Conservation (phyloP, 2,329 filamentous ascomycete species). For the Gaeumannomyces sp. region DNA sequence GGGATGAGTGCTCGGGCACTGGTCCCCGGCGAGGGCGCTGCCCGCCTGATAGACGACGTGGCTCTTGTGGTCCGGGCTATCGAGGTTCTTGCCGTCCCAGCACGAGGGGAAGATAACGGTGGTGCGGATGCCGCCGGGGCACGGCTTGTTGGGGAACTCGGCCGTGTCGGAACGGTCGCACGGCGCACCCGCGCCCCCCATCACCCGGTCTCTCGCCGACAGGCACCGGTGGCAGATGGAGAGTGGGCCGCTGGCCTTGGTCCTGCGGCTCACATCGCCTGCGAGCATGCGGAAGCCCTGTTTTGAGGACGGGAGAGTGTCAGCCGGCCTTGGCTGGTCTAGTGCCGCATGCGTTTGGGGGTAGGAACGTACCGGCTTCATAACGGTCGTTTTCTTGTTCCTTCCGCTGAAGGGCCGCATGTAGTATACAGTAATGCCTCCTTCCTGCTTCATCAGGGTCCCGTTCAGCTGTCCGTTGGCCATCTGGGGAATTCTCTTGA, state of each 20-base stretch:
- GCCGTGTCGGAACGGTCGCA: slow-evolving; percentile 1
- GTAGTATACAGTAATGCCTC: slow-evolving; percentile 46
- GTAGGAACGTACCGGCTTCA: slow-evolving; percentile 27
- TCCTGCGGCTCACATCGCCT: slow-evolving; percentile 48
- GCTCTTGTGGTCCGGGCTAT: slow-evolving; percentile 35
- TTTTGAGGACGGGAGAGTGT: slow-evolving; percentile 44
- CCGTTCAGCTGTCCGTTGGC: slow-evolving; percentile 23
- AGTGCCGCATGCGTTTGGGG: slow-evolving; percentile 28
- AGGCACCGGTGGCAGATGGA: slow-evolving; percentile 8
- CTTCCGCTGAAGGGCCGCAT: neutral
- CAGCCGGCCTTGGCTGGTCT: slow-evolving; percentile 31
- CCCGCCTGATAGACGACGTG: slow-evolving; percentile 5
- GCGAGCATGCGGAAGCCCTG: slow-evolving; percentile 59
- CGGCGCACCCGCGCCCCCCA: slow-evolving; percentile 4
- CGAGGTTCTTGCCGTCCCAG: slow-evolving; percentile 38
- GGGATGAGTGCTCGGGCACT: slow-evolving; percentile 5
- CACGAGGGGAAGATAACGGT: slow-evolving; percentile 28
- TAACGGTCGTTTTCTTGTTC: slow-evolving; percentile 2
- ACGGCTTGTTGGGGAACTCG: slow-evolving; percentile 7
- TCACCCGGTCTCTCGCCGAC: neutral
- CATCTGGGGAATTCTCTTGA: slow-evolving; percentile 42
- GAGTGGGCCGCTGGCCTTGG: slow-evolving; percentile 34
- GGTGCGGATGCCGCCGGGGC: slow-evolving; percentile 5
- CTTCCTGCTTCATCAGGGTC: slow-evolving; percentile 28
- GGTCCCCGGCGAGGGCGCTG: slow-evolving; percentile 1